These are phyloP conservation scores for Phalaenopsis hybrid DNA, from an alignment of 116 monocot species.

Conservation along the genomic window DNA sequence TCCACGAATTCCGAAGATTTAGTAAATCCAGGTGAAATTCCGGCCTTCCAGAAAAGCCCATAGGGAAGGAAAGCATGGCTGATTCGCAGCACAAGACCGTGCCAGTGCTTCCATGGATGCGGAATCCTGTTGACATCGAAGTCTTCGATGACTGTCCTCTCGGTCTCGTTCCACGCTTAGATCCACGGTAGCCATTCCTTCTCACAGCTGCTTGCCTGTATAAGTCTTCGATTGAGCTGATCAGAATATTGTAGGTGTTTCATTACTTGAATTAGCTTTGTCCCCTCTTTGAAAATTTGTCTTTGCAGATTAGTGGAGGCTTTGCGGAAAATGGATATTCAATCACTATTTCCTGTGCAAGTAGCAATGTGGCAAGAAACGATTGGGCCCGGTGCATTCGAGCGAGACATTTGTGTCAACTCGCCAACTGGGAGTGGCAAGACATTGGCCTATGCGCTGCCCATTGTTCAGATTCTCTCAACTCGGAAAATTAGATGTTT, in stretches of 20 bases:
- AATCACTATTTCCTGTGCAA: constrained; percentile 90
- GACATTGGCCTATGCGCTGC: constrained; percentile 92
- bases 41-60: not conserved
- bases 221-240: not conserved
- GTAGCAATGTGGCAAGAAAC: constrained; percentile 84
- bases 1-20: too few relatives aligned
- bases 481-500: constrained; percentile 58
- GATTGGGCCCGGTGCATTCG: constrained; percentile 82
- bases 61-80: constrained; percentile 10
- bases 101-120: constrained; percentile 49
- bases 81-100: constrained; percentile 15
- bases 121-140: constrained; percentile 35
- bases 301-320: constrained; percentile 55
- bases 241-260: not conserved
- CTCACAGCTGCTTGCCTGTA: not conserved
- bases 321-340: constrained; percentile 47
- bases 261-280: not conserved
- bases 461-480: constrained; percentile 81
- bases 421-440: constrained; percentile 98
- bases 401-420: constrained; percentile 92
- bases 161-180: constrained; percentile 18
- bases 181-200: constrained; percentile 26
- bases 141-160: constrained; percentile 20
- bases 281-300: not conserved
- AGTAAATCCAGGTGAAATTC: too few relatives aligned